A percentile compares a stretch with the other conserved stretches of the same genome.
These are phyloP conservation scores for Nicotiana benthamiana DNA, from an alignment of 257 asterid genomes.

Conservation along the genomic window DNA sequence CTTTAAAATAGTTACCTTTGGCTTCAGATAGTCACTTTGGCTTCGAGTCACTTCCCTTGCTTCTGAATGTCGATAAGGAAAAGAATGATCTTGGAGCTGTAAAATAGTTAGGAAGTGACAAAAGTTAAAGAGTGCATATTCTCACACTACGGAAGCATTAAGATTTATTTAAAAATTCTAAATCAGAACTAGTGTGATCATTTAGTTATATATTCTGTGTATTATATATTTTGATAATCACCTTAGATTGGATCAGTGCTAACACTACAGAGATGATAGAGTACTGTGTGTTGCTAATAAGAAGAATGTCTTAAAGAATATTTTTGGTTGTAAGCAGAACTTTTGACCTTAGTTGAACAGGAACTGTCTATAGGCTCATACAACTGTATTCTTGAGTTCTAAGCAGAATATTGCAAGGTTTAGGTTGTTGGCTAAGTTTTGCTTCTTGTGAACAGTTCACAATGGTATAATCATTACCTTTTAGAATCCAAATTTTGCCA, in stretches of 20 bases:
- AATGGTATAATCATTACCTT: neutral
- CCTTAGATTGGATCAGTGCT: neutral
- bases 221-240: neutral
- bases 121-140: neutral
- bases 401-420: neutral
- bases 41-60: slow-evolving; percentile 90
- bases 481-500: neutral
- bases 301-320: neutral
- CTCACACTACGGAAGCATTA: neutral
- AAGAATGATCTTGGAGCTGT: slow-evolving; percentile 92
- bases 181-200: neutral
- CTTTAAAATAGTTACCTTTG: neutral
- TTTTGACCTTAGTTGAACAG: neutral
- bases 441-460: neutral
- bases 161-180: neutral
- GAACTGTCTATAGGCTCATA: neutral
- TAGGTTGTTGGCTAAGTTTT: neutral
- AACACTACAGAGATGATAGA: neutral
- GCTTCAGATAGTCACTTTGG: slow-evolving; percentile 39
- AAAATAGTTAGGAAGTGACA: slow-evolving; percentile 12
- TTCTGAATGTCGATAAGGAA: slow-evolving; percentile 77
- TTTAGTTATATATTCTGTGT: neutral
- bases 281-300: neutral
- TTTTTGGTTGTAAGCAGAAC: neutral
- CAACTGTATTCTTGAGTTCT: neutral